Conservation (phyloP, 169 alveolate species). For the Amoebophrya sp. region DNA sequence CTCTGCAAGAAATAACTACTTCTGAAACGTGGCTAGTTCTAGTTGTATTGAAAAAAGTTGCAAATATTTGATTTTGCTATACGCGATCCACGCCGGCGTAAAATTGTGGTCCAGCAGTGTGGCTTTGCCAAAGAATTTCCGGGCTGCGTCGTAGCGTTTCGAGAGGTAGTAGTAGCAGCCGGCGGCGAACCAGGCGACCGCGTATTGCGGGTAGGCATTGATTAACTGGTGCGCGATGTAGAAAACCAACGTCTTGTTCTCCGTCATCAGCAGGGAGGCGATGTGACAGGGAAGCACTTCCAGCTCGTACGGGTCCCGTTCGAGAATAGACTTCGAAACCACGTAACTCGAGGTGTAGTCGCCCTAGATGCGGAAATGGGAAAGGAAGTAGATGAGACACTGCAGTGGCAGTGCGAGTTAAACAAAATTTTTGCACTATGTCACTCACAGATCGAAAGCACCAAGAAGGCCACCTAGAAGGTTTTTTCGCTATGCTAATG, state of each 20-base stretch:
- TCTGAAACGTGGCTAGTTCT: too few relatives aligned
- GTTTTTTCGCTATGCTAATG: too few relatives aligned
- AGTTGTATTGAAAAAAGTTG: too few relatives aligned
- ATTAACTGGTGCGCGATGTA: conserved; percentile 18
- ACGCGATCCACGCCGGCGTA: conserved; percentile 18
- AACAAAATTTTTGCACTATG: too few relatives aligned
- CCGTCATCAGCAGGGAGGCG: not conserved
- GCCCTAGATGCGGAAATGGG: not conserved
- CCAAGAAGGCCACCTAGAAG: too few relatives aligned
- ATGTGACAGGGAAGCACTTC: not conserved
- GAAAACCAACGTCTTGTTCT: conserved; percentile 1
- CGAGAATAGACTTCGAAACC: not conserved
- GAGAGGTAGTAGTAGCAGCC: conserved; percentile 6
- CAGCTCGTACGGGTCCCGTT: not conserved
- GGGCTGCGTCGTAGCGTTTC: not conserved
- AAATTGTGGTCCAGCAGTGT: not conserved
- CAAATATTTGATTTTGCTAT: too few relatives aligned
- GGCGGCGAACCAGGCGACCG: not conserved
- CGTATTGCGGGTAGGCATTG: not conserved
- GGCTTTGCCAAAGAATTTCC: not conserved
- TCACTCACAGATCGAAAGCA: too few relatives aligned
- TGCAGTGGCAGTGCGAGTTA: too few relatives aligned
- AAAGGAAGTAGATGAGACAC: too few relatives aligned
- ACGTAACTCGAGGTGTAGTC: not conserved
- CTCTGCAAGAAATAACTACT: too few relatives aligned